Percentiles rank a stretch among this genome's conserved stretches.
These are phyloP conservation scores for Candida michaelii DNA, from an alignment of 805 yeast species.

Conservation along the genomic window DNA sequence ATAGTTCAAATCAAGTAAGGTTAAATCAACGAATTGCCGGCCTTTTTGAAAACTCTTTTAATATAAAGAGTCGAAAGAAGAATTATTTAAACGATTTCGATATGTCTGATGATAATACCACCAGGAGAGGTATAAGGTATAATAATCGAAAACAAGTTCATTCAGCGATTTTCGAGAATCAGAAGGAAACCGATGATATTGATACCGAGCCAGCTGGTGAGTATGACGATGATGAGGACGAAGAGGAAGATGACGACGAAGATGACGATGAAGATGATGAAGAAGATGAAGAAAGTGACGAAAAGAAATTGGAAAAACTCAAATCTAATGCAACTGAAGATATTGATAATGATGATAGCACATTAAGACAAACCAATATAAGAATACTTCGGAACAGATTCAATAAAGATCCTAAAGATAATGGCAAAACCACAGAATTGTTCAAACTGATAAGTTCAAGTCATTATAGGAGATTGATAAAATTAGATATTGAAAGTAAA, in stretches of 20 bases:
- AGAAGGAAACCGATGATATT: background rate
- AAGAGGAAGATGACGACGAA: conserved; percentile 10
- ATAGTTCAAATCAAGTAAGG: background rate
- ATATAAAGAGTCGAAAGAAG: background rate
- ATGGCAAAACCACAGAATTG: conserved; percentile 1
- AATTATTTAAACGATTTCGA: background rate
- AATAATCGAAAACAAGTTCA: background rate
- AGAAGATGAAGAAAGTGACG: conserved; percentile 1
- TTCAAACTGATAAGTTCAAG: conserved; percentile 1
- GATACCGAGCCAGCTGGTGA: conserved; percentile 5
- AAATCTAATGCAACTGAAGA: background rate
- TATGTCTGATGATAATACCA: background rate
- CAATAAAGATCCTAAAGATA: conserved; percentile 1
- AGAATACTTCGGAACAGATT: background rate
- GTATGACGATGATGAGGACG: conserved; percentile 12
- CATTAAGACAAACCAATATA: conserved; percentile 1
- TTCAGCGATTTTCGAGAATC: background rate
- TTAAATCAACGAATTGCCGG: background rate
- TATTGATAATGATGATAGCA: conserved; percentile 2
- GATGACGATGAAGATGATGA: conserved; percentile 13
- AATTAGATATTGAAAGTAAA: conserved; percentile 10
- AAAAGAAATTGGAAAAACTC: background rate
- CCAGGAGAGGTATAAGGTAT: background rate
- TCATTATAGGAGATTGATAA: conserved; percentile 8
- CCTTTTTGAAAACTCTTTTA: background rate